These are phyloP conservation scores for Colletotrichum tamarilloi DNA, from an alignment of 2,329 filamentous ascomycete species.

Conservation along the genomic window DNA sequence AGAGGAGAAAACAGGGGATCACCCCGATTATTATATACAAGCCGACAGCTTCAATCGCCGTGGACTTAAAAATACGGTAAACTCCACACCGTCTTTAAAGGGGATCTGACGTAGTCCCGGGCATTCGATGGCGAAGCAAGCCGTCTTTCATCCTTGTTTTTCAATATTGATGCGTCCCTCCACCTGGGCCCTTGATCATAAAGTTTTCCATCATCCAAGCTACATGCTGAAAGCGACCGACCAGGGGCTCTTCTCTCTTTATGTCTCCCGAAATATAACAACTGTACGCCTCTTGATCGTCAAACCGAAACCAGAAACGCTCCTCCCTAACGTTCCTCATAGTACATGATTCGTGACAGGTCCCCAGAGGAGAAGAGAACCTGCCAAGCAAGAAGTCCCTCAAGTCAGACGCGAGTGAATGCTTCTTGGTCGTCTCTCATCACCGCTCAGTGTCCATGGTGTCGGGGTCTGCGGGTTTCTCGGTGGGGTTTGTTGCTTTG, in stretches of 20 bases:
- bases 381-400: constrained; percentile 1
- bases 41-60: constrained; percentile 28
- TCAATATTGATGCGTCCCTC: constrained; percentile 17
- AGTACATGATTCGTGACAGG: constrained; percentile 34
- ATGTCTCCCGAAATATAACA: constrained; percentile 34
- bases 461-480: constrained; percentile 37
- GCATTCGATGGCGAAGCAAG: not conserved
- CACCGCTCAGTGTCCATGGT: constrained; percentile 42
- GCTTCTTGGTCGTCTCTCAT: constrained; percentile 23
- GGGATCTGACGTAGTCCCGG: constrained; percentile 4
- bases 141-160: not conserved
- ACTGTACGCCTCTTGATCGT: constrained; percentile 34
- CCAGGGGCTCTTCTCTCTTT: constrained; percentile 34
- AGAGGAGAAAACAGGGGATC: constrained; percentile 4
- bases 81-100: constrained; percentile 3
- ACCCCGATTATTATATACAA: constrained; percentile 32
- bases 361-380: not conserved
- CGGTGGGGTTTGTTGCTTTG: constrained; percentile 39
- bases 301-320: constrained; percentile 34
- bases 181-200: not conserved
- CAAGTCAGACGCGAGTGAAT: not conserved
- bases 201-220: constrained; percentile 32
- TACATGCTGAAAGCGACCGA: constrained; percentile 36
- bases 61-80: constrained; percentile 13
- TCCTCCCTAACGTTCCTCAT: constrained; percentile 35